A percentile compares a stretch with the other conserved stretches of the same genome.
Evolutionary conservation across 352 stramenopile genomes (phyloP).

Genomic region (Phytophthora sp.): DNA sequence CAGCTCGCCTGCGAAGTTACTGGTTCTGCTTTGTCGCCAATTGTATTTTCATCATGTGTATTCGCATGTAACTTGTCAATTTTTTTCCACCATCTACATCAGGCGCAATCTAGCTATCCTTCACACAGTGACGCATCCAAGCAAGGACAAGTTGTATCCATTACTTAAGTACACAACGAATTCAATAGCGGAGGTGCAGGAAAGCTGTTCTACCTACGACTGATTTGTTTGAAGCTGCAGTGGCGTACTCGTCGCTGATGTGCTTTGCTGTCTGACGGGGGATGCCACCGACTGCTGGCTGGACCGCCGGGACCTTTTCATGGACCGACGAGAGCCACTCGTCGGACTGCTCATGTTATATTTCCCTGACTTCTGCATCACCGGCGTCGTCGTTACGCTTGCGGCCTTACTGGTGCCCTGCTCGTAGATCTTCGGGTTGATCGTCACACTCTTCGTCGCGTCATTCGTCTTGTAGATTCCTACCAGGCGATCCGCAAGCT

Average conservation of each 20-base stretch:
- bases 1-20: too few relatives aligned
- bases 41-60: too few relatives aligned
- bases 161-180: constrained; percentile 11
- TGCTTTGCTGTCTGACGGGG: constrained; percentile 24
- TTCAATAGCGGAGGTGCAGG: constrained; percentile 11
- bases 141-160: constrained; percentile 12
- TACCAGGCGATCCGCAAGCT: constrained; percentile 98
- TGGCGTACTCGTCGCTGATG: constrained; percentile 25
- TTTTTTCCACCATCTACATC: too few relatives aligned
- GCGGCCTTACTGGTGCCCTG: constrained; percentile 32
- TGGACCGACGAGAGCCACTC: constrained; percentile 24
- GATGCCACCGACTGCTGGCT: constrained; percentile 40
- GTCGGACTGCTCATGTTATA: constrained; percentile 32
- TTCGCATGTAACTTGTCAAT: too few relatives aligned
- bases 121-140: too few relatives aligned
- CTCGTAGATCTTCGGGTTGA: constrained; percentile 95
- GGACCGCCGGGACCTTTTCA: constrained; percentile 43
- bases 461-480: constrained; percentile 99
- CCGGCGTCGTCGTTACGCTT: constrained; percentile 24
- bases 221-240: constrained; percentile 55
- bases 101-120: background rate
- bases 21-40: too few relatives aligned
- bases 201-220: constrained; percentile 31
- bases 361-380: constrained; percentile 31
- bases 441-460: constrained; percentile 98